Base-by-base conservation (phyloP, 164 flowering plant genomes). In the Sedum album region DNA sequence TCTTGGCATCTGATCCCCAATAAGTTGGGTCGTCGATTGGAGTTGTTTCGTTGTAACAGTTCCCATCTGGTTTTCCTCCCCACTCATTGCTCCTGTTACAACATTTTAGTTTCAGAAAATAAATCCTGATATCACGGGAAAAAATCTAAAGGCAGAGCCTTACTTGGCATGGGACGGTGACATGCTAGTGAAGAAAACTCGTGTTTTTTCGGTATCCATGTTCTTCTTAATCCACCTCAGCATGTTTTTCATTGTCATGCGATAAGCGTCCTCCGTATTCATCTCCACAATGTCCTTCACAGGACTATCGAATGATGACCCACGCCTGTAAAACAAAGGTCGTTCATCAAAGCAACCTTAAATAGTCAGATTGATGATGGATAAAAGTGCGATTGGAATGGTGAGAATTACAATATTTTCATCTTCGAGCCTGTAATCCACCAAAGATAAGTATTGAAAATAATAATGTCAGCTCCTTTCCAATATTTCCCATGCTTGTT, bases 121-220 rank as follows among this genome's bases (percentile, higher is more conserved):
- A 33, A 23, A 23, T 57, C 25, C 38, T 35, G 38, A 7, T 31
- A 9, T 1, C 18, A 4, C 21, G 14, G 33, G 9, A 17, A 76
- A n/a, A n/a, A n/a, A n/a, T n/a, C n/a, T n/a, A n/a, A n/a, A n/a
- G n/a, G n/a, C n/a, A n/a, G n/a, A n/a, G n/a, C n/a, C 84, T 77
- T 63, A 84, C 88, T 83, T 83, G 66, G 31, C 69, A 75, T 88
- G 93, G 44, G 82, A 66, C 64, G 93, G 93, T 11, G 90, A 88
- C 93, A 88, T 86, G 84, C 85, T 84, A 35, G 86, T 72, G 76
- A 88, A 88, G 73, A 88, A 85, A 62, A 86, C 90, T 69, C 90
- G 79, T 0, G 86, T 84, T 36, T 78, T 86, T 44, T 75, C 76
- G 0, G 72, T 80, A 71, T 84, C 82, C 88, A 83, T 83, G 60